These are phyloP conservation scores for Lasiodiplodia citricola DNA, from an alignment of 2,329 filamentous ascomycete species.

Conservation along the genomic window DNA sequence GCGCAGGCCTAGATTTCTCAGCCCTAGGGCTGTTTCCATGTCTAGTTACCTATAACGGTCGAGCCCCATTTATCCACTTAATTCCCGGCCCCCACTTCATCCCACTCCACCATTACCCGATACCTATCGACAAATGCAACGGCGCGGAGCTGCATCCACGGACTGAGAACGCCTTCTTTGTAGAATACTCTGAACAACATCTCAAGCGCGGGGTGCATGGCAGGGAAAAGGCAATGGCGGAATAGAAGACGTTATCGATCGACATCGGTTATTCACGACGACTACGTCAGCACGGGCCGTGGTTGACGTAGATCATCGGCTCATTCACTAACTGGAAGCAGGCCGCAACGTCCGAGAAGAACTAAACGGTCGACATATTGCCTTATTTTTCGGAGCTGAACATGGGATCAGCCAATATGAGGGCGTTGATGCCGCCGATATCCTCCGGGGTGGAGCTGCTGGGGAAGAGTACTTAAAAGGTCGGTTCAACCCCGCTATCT, in stretches of 20 bases:
- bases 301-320: neutral
- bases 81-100: neutral
- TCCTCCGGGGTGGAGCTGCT: no score
- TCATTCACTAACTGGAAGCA: slow-evolving; percentile 2
- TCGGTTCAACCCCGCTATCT: no score
- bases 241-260: neutral
- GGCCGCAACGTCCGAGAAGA: neutral
- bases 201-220: neutral
- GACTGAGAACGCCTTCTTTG: neutral
- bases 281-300: neutral
- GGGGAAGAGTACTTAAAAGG: no score
- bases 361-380: neutral
- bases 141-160: neutral
- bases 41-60: neutral
- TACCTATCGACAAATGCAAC: neutral
- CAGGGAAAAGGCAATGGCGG: neutral
- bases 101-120: neutral
- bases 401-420: neutral
- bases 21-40: neutral
- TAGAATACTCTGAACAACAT: neutral
- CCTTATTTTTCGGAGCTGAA: neutral
- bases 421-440: no score
- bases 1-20: neutral
- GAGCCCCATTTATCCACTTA: neutral
- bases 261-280: neutral